Conservation (phyloP, 2,329 filamentous ascomycete genomes). For the Aspergillus neotritici region DNA sequence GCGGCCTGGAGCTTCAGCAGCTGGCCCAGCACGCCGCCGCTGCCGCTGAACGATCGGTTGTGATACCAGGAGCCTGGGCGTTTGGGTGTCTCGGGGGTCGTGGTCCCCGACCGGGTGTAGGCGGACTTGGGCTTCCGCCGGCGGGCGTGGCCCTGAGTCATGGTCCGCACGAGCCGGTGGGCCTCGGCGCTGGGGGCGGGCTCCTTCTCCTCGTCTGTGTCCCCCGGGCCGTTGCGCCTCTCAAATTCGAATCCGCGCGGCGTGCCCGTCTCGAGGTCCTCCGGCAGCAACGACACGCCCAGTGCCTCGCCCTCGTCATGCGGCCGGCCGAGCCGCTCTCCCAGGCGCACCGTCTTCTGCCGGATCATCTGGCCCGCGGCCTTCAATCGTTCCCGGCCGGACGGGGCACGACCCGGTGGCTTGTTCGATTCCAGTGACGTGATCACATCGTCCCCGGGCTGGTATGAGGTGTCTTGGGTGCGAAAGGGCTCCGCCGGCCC, state of each 20-base stretch:
- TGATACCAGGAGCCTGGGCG: conserved; percentile 22
- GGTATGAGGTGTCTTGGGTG: neutral
- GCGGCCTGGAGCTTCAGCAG: conserved; percentile 64
- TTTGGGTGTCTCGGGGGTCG: conserved; percentile 25
- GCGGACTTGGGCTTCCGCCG: conserved; percentile 26
- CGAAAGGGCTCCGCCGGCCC: conserved; percentile 2
- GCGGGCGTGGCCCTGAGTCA: conserved; percentile 25
- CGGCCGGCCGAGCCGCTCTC: conserved; percentile 28
- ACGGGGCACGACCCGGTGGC: conserved; percentile 11
- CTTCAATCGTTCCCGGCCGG: conserved; percentile 22
- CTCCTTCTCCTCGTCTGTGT: conserved; percentile 19
- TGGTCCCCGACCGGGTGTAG: conserved; percentile 29
- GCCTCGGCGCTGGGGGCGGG: conserved; percentile 30
- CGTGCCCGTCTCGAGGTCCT: conserved; percentile 24
- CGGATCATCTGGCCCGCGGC: conserved; percentile 26
- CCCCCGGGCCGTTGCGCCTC: conserved; percentile 4
- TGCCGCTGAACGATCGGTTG: conserved; percentile 21
- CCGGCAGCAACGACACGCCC: conserved; percentile 24
- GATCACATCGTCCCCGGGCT: too few species aligned
- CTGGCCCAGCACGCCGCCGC: conserved; percentile 61
- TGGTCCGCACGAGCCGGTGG: conserved; percentile 34
- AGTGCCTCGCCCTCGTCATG: conserved; percentile 28
- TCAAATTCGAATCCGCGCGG: neutral
- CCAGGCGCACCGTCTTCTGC: conserved; percentile 24
- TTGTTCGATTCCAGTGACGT: neutral